Percentiles rank a stretch among this genome's conserved stretches.
Evolutionary conservation across 2,329 filamentous ascomycete species (phyloP).

Genomic region (Nannizziopsis arthrosporioides): DNA sequence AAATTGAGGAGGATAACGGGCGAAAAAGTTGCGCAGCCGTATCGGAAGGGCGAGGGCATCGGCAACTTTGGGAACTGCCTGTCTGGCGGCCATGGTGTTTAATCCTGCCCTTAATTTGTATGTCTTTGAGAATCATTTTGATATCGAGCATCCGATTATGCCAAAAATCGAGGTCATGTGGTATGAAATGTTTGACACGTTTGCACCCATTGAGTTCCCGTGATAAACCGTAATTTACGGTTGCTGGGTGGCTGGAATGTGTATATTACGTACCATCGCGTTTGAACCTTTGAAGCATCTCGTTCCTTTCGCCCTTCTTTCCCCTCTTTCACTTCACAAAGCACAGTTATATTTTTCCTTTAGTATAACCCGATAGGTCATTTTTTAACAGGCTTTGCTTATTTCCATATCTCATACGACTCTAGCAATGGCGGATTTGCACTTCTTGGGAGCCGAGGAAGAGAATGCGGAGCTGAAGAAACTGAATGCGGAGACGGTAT

Average conservation of each 20-base stretch:
- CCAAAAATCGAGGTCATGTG: slow-evolving; percentile 5
- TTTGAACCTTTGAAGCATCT: neutral
- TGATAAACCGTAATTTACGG: slow-evolving; percentile 1
- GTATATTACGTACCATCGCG: slow-evolving; percentile 3
- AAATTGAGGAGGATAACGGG: slow-evolving; percentile 64
- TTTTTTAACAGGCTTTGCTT: neutral
- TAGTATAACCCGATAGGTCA: slow-evolving; percentile 5
- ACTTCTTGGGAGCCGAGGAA: slow-evolving; percentile 63
- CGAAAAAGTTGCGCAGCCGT: slow-evolving; percentile 74
- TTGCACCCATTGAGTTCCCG: neutral
- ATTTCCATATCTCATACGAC: slow-evolving; percentile 4
- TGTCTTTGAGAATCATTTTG: neutral
- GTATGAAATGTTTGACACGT: neutral
- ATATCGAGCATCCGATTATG: neutral
- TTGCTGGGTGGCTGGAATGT: neutral
- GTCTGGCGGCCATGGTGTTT: slow-evolving; percentile 13
- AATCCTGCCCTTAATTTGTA: neutral
- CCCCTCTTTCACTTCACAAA: slow-evolving; percentile 3
- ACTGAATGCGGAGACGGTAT: slow-evolving; percentile 64
- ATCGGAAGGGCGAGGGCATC: slow-evolving; percentile 53
- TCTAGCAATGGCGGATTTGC: slow-evolving; percentile 56
- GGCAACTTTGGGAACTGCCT: slow-evolving; percentile 39
- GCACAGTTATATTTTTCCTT: slow-evolving; percentile 10
- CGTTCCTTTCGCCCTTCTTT: neutral
- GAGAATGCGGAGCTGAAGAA: slow-evolving; percentile 73